Evolutionary conservation across 768 basidiomycete species (phyloP).

Genomic region (Pulveroboletus frians): DNA sequence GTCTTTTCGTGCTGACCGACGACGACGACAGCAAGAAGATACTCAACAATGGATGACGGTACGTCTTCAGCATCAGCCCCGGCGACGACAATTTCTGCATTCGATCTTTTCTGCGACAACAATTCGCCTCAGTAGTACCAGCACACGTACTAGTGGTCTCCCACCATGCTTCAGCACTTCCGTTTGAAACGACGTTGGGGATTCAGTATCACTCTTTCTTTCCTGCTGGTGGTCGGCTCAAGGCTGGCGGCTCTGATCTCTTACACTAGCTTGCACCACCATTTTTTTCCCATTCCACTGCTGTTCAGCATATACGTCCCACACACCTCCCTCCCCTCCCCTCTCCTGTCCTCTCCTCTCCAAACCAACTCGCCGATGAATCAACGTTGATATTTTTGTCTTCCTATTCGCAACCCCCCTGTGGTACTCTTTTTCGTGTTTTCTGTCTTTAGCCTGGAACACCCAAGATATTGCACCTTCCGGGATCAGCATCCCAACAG

Average conservation of each 20-base stretch:
- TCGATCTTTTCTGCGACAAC: slow-evolving; percentile 39
- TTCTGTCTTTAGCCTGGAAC: slow-evolving; percentile 65
- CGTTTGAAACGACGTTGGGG: slow-evolving; percentile 26
- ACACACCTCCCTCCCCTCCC: slow-evolving; percentile 19
- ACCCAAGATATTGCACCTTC: slow-evolving; percentile 75
- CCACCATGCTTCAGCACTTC: slow-evolving; percentile 29
- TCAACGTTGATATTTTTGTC: slow-evolving; percentile 40
- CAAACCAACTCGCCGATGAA: slow-evolving; percentile 30
- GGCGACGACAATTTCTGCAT: slow-evolving; percentile 49
- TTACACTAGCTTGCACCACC: slow-evolving; percentile 6
- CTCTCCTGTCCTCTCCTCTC: slow-evolving; percentile 15
- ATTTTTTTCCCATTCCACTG: slow-evolving; percentile 12
- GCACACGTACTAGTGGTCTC: slow-evolving; percentile 27
- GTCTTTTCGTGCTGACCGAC: slow-evolving; percentile 2
- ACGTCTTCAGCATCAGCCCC: slow-evolving; percentile 78
- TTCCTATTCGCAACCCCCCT: slow-evolving; percentile 25
- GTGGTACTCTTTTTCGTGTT: slow-evolving; percentile 5
- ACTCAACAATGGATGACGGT: slow-evolving; percentile 61
- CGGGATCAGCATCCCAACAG: slow-evolving; percentile 69
- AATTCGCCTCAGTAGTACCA: slow-evolving; percentile 30
- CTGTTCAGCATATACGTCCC: slow-evolving; percentile 9
- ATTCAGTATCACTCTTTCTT: slow-evolving; percentile 15
- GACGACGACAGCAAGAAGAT: slow-evolving; percentile 22
- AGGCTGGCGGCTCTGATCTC: slow-evolving; percentile 28
- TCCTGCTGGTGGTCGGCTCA: slow-evolving; percentile 29